Evolutionary conservation across 2,329 filamentous ascomycete genomes (phyloP), one percentile per base, ranked within the genome.

Genomic region (Metarhizium rileyi): DNA sequence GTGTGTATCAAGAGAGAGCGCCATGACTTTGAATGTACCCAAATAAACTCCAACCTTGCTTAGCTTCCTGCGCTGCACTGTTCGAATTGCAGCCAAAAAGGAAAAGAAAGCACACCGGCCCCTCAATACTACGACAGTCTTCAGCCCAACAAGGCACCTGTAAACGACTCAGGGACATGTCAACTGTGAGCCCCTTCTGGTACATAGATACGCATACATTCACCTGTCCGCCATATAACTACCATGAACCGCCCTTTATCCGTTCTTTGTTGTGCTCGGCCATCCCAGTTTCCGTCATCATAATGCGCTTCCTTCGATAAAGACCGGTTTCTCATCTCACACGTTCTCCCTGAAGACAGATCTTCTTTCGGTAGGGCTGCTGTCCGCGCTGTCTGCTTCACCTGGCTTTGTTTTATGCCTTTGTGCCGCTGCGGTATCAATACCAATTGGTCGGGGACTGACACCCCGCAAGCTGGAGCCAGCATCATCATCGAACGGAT

Each of bases 401-500:
- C 63, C 68, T 20, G 58, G 40, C 54, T 57, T 27, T 55, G 53
- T 55, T 56, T 58, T 53, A 25, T 47, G 49, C 10, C 55, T 56
- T 41, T 58, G 59, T 50, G 52, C 56, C 5, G 66, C 66, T 35
- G 67, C 63, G 27, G 74, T 75, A 46, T 81, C 73, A 56, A 86
- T 78, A n/a, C 81, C 73, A 56, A 86, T 78, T 16, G 87, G 87
- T 56, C 87, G 67, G 3, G 88, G 87, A 64, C 86, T 91, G 27
- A 90, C 81, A 25, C 85, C 86, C 49, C 86, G 70, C 66, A 88
- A 59, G 62, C 80, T 83, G 54, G 75, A 70, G 63, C 81, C 81
- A 4, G 77, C 80, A 27, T 79, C 75, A 47, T 88, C 86, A 48
- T 83, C 84, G 61, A 90, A 90, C 0, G 87, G 87, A 64, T 91